These are phyloP conservation scores for Metschnikowia kofuensis DNA, from an alignment of 805 yeast species.

Conservation along the genomic window DNA sequence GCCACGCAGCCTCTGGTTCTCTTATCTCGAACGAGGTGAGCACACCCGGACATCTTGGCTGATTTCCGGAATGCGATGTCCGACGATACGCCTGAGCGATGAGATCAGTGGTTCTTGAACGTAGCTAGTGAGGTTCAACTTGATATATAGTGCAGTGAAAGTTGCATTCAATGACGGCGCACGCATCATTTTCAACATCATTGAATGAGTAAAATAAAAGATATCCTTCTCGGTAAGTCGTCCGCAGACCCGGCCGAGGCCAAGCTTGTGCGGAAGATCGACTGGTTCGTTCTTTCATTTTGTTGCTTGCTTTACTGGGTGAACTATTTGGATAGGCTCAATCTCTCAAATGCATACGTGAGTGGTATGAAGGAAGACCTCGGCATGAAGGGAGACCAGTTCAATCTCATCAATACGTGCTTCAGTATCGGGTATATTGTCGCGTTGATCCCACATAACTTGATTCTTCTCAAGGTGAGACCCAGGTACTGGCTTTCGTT, in stretches of 20 bases:
- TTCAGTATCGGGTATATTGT: conserved; percentile 61
- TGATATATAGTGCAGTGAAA: too few relatives aligned
- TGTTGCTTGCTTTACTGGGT: conserved; percentile 42
- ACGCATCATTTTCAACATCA: too few relatives aligned
- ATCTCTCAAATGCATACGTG: conserved; percentile 59
- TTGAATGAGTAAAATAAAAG: too few relatives aligned
- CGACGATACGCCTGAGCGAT: too few relatives aligned
- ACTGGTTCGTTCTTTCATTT: conserved; percentile 42
- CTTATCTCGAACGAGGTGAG: too few relatives aligned
- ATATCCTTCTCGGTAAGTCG: conserved; percentile 1
- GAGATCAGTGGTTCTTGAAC: too few relatives aligned
- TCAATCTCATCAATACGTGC: conserved; percentile 51
- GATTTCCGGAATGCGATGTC: too few relatives aligned
- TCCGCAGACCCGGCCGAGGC: conserved; percentile 7
- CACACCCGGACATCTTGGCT: too few relatives aligned
- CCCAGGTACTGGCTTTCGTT: conserved; percentile 58
- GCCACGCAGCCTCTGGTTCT: too few relatives aligned
- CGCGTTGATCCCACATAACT: conserved; percentile 60
- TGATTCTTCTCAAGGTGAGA: conserved; percentile 48
- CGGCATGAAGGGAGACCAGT: conserved; percentile 45
- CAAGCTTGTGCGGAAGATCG: conserved; percentile 31
- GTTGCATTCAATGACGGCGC: too few relatives aligned
- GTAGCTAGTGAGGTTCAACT: too few relatives aligned
- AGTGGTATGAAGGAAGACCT: conserved; percentile 63
- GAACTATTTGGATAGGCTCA: conserved; percentile 58